These are phyloP conservation scores for Periconia macrospinosa DNA, from an alignment of 2,329 filamentous ascomycete genomes.

Conservation along the genomic window DNA sequence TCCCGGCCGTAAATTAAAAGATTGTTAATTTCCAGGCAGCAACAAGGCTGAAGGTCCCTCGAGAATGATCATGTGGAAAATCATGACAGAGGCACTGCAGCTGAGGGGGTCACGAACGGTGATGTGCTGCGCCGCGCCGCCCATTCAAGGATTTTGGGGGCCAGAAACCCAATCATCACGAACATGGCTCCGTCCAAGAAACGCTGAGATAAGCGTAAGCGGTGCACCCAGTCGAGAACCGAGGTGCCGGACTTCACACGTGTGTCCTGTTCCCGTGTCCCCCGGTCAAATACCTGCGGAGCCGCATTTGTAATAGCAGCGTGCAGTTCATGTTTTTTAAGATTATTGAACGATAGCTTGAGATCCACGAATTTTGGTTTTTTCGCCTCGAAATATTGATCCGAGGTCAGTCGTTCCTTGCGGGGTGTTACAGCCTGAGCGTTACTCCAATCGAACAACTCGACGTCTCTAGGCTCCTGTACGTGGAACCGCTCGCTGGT, in stretches of 20 bases:
- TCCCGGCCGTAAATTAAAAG: background rate
- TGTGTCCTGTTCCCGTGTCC: background rate
- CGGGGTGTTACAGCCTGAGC: background rate
- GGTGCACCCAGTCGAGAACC: background rate
- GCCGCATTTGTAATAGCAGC: background rate
- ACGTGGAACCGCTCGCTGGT: constrained; percentile 3
- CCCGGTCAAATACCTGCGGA: background rate
- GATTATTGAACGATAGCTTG: background rate
- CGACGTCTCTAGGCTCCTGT: constrained; percentile 3
- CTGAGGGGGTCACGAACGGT: background rate
- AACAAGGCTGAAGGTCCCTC: background rate
- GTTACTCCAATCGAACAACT: constrained; percentile 6
- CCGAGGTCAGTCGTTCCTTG: background rate
- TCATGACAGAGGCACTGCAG: background rate
- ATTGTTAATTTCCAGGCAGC: background rate
- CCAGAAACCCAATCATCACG: constrained; percentile 6
- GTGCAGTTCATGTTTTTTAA: background rate
- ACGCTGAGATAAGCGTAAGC: constrained; percentile 1
- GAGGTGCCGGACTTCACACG: background rate
- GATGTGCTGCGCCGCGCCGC: constrained; percentile 2
- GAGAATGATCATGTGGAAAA: background rate
- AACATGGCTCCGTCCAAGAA: constrained; percentile 1
- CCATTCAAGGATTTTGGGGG: constrained; percentile 5
- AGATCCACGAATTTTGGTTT: background rate
- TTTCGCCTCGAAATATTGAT: background rate